phyloP scores from a whole-genome alignment of 257 asterid genomes.

The Agastache rugosa region DNA sequence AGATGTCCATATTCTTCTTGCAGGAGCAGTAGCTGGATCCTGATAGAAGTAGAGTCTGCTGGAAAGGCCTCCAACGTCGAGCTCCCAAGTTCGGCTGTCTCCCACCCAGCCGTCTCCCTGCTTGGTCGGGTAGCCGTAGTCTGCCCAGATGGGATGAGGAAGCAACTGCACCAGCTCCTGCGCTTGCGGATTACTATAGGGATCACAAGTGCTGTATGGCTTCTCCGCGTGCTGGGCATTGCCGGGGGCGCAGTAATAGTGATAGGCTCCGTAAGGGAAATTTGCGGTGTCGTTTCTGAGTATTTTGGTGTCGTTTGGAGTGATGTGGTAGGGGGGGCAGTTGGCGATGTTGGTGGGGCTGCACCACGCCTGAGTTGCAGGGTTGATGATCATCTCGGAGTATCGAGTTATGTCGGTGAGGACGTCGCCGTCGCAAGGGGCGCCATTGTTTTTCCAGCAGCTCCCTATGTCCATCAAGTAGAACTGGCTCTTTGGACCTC shows the following conservation, averaged over 20 bases:
- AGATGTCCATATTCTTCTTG: conserved; percentile 79
- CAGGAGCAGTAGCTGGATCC: conserved; percentile 72
- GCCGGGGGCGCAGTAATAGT: conserved; percentile 72
- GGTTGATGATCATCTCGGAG: conserved; percentile 73
- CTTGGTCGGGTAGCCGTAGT: conserved; percentile 74
- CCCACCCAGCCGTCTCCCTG: conserved; percentile 72
- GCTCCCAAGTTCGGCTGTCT: conserved; percentile 60
- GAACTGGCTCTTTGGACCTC: conserved; percentile 75
- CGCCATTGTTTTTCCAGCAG: conserved; percentile 76
- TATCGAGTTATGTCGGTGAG: conserved; percentile 64
- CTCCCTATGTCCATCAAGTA: conserved; percentile 77
- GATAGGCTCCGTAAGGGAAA: conserved; percentile 72
- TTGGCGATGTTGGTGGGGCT: conserved; percentile 50
- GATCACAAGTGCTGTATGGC: conserved; percentile 67
- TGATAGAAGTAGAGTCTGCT: conserved; percentile 70
- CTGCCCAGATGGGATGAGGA: conserved; percentile 75
- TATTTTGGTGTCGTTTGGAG: conserved; percentile 52
- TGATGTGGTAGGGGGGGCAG: conserved; percentile 74
- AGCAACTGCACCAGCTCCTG: conserved; percentile 71
- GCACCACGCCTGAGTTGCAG: conserved; percentile 64
- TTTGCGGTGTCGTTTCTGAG: conserved; percentile 53
- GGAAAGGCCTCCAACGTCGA: conserved; percentile 77
- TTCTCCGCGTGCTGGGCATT: conserved; percentile 61
- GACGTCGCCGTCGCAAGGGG: conserved; percentile 68
- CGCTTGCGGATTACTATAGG: conserved; percentile 72